phyloP scores from a whole-genome alignment of 768 basidiomycete species.

The Xerocomellus intermedius region DNA sequence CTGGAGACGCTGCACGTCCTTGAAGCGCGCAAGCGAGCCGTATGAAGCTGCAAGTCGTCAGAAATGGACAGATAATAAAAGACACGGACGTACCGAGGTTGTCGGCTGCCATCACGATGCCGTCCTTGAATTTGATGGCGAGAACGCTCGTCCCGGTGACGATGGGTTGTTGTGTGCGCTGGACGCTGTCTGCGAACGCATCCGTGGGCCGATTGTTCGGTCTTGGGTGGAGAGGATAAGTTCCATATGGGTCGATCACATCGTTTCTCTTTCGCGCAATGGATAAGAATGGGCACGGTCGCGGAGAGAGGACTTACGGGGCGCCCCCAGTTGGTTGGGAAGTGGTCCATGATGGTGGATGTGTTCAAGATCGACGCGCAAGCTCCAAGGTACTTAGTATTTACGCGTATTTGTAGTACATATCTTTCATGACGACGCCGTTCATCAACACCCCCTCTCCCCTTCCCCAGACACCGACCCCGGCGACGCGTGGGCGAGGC shows the following conservation, averaged over 20 bases:
- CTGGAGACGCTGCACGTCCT: conserved; percentile 87
- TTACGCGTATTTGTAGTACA: conserved; percentile 15
- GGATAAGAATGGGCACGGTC: neutral
- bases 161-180: conserved; percentile 89
- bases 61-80: neutral
- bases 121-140: conserved; percentile 92
- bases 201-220: conserved; percentile 50
- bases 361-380: conserved; percentile 17
- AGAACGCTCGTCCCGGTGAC: conserved; percentile 97
- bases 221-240: conserved; percentile 70
- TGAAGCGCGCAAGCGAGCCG: conserved; percentile 95
- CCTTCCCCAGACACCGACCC: conserved; percentile 21
- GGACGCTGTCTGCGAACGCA: conserved; percentile 61
- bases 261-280: conserved; percentile 61
- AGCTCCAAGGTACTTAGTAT: conserved; percentile 10
- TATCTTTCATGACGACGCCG: conserved; percentile 21
- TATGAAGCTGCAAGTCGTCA: conserved; percentile 70
- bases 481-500: conserved; percentile 25
- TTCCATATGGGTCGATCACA: conserved; percentile 68
- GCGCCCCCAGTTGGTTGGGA: conserved; percentile 81
- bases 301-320: conserved; percentile 47
- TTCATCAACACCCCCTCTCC: conserved; percentile 24
- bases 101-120: conserved; percentile 98
- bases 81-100: conserved; percentile 69
- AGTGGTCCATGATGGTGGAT: conserved; percentile 66